Base-by-base conservation (phyloP, 2,329 filamentous ascomycete genomes). In the Ophiostoma pallidulum region DNA sequence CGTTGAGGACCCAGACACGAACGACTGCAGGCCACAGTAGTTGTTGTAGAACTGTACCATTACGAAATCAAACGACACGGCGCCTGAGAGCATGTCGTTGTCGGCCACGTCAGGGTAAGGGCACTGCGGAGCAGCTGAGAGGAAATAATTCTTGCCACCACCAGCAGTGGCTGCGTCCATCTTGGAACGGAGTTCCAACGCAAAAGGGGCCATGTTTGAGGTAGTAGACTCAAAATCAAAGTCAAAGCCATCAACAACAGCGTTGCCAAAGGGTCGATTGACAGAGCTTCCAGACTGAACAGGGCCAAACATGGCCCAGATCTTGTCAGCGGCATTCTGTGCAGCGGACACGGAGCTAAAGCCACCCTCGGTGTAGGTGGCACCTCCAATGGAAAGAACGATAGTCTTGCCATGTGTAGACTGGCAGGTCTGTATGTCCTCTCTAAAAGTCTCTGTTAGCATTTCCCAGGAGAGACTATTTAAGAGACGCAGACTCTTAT, bases 291-390 rank as follows among this genome's bases (percentile, higher is more conserved):
- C 66, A 12, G 64, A 56, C 32, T 62, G 58, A 8, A 63, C 59
- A 4, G 83, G 79, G 2, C 84, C 84, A 60, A 87, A 88, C 53
- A 80, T 82, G 43, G 75, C 68, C 84, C 84, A 89, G 48, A 89
- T 66, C 18, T 74, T 68, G 46, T 82, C 64, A 0, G 84, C 84
- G 3, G 75, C 75, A 1, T 66, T 59, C 18, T 68, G 60, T 6
- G 82, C 82, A 0, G 68, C 72, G 0, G 63, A 53, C 1, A 67
- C 55, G n/a, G 70, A 74, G 32, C 63, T 58, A 66, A 86, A 86
- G 22, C 82, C 82, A 28, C 78, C 81, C 60, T 86, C 80, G 16
- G 69, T 77, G 62, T 86, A 85, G 1, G 80, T 82, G 3, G 78
- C 78, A 28, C 85, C 84, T 16, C 83, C 84, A 38, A 89, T 70